Percentiles rank a stretch among this genome's conserved stretches.
Conservation (phyloP, 495 filamentous ascomycete genomes). For the Aspergillus campestris region DNA sequence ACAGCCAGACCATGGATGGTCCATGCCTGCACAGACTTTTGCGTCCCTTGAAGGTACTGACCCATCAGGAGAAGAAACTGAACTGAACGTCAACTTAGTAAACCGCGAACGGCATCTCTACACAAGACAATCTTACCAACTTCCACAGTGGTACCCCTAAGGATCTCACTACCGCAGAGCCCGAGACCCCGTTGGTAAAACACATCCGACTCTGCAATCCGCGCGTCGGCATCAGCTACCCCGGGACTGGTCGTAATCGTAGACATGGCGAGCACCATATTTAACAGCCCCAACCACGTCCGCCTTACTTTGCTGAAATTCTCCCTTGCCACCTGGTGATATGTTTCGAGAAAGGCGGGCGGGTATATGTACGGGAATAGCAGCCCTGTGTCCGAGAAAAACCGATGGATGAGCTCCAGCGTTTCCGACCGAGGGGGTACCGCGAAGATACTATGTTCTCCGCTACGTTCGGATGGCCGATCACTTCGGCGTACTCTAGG, state of each 20-base stretch:
- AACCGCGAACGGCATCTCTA: background rate
- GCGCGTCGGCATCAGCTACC: constrained; percentile 3
- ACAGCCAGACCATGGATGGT: constrained; percentile 34
- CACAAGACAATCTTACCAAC: constrained; percentile 14
- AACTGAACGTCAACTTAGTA: constrained; percentile 9
- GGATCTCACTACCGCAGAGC: constrained; percentile 23
- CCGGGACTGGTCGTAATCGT: constrained; percentile 46
- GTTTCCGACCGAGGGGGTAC: constrained; percentile 17
- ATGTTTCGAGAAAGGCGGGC: constrained; percentile 27
- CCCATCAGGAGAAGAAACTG: constrained; percentile 32
- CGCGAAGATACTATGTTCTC: constrained; percentile 11
- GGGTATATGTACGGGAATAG: constrained; percentile 34
- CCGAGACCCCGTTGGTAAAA: constrained; percentile 29
- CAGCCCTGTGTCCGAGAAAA: constrained; percentile 34
- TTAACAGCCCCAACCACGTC: constrained; percentile 60
- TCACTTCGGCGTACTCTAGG: constrained; percentile 1
- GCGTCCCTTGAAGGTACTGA: constrained; percentile 38
- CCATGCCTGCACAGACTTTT: constrained; percentile 37
- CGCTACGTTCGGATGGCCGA: background rate
- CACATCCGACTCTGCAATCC: constrained; percentile 21
- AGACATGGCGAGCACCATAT: constrained; percentile 69
- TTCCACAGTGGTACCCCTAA: constrained; percentile 28
- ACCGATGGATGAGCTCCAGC: constrained; percentile 18
- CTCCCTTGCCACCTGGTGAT: constrained; percentile 20
- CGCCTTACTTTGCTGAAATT: constrained; percentile 25